These are phyloP conservation scores for Monilinia laxa DNA, from an alignment of 2,329 filamentous ascomycete genomes.

Conservation along the genomic window DNA sequence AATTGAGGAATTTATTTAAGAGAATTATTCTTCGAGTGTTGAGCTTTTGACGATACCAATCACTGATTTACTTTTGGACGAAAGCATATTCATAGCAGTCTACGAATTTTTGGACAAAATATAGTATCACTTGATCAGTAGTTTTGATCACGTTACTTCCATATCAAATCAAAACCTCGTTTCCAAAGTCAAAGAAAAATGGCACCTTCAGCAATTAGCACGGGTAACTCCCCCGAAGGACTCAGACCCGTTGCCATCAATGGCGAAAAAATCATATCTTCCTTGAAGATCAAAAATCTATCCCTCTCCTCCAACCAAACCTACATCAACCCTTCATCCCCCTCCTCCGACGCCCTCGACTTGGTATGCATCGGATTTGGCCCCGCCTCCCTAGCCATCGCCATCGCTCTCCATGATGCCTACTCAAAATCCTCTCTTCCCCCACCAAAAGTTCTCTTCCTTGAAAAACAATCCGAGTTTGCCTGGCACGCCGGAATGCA, in stretches of 20 bases:
- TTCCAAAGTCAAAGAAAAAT: conserved; percentile 22
- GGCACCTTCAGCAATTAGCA: conserved; percentile 36
- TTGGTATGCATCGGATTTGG: conserved; percentile 91
- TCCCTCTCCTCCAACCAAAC: conserved; percentile 17
- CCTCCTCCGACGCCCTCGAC: conserved; percentile 67
- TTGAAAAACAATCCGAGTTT: conserved; percentile 82
- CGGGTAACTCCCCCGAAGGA: conserved; percentile 21
- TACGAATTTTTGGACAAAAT: not conserved
- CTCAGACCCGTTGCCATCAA: conserved; percentile 10
- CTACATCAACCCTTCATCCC: conserved; percentile 32
- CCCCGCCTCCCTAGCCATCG: conserved; percentile 84
- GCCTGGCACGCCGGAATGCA: conserved; percentile 97
- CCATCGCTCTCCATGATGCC: conserved; percentile 84
- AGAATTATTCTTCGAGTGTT: not conserved
- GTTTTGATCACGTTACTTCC: conserved; percentile 16
- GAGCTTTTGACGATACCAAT: not conserved
- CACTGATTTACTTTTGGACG: not conserved
- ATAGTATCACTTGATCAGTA: conserved; percentile 13
- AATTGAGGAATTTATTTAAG: not conserved
- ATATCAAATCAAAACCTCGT: not conserved
- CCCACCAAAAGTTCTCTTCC: conserved; percentile 73
- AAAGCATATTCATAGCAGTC: not conserved
- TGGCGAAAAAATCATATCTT: conserved; percentile 17
- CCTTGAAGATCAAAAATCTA: conserved; percentile 13
- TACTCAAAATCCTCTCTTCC: conserved; percentile 46